Evolutionary conservation across 306 rosid genomes (phyloP).

Genomic region (Sphenostylis stenocarpa): DNA sequence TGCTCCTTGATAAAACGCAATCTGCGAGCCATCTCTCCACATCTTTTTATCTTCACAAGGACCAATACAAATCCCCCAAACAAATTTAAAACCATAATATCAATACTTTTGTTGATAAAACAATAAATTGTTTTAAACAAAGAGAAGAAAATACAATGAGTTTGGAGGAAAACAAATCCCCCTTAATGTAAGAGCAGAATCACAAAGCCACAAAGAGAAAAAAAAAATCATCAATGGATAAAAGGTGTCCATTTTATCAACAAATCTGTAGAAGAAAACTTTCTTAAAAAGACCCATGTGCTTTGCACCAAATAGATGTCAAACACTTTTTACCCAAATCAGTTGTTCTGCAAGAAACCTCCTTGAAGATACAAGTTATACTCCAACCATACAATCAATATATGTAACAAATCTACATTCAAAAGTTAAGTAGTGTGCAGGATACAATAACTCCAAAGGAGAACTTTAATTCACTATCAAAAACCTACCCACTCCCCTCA

Average conservation of each 20-base stretch:
- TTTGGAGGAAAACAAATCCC: constrained; percentile 23
- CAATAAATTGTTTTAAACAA: not conserved
- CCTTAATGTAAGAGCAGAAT: not conserved
- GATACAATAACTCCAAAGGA: constrained; percentile 9
- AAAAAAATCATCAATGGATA: not conserved
- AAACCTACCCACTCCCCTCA: not conserved
- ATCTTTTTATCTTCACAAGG: constrained; percentile 74
- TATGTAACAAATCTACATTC: constrained; percentile 4
- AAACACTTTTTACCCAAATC: not conserved
- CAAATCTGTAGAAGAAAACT: not conserved
- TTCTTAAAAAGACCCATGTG: not conserved
- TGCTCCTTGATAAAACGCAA: constrained; percentile 90
- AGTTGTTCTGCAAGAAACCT: constrained; percentile 1
- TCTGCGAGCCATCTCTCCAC: constrained; percentile 96
- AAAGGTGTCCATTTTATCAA: not conserved
- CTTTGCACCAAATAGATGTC: constrained; percentile 11
- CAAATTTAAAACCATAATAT: constrained; percentile 19
- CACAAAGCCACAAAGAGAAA: not conserved
- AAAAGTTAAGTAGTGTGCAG: not conserved
- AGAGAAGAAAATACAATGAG: constrained; percentile 9
- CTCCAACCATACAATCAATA: constrained; percentile 8
- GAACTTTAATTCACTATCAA: not conserved
- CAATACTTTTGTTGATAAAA: not conserved
- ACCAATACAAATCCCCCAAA: constrained; percentile 29
- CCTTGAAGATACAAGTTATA: not conserved